Conservation (phyloP, 257 asterid genomes). For the Buddleja alternifolia region DNA sequence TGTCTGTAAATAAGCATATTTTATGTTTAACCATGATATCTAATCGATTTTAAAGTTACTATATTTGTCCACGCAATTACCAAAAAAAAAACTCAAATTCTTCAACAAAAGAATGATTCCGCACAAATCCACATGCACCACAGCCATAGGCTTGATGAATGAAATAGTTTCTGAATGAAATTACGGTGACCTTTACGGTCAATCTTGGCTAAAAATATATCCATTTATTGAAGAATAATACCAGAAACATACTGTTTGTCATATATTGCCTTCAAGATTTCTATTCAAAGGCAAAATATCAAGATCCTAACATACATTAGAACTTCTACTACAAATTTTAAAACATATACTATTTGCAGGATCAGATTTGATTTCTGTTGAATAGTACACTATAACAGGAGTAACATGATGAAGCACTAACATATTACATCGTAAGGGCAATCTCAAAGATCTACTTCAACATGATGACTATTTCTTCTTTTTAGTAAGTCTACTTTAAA, state of each 20-base stretch:
- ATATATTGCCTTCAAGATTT: not conserved
- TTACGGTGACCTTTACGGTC: not conserved
- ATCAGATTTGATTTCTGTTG: not conserved
- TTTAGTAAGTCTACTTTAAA: slow-evolving; percentile 26
- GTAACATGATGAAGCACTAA: slow-evolving; percentile 29
- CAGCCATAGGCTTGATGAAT: not conserved
- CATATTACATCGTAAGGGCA: slow-evolving; percentile 15
- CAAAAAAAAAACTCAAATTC: not conserved
- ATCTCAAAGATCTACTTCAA: slow-evolving; percentile 26
- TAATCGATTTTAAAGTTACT: not conserved
- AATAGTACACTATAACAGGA: not conserved
- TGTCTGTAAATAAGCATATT: not conserved
- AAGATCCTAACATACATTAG: not conserved
- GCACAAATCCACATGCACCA: not conserved
- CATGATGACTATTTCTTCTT: slow-evolving; percentile 6
- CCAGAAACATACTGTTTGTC: not conserved
- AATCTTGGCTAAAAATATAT: not conserved
- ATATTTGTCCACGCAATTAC: too few species aligned
- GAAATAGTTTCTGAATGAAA: not conserved
- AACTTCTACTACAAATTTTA: slow-evolving; percentile 1
- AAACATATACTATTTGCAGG: not conserved
- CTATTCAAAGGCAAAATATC: not conserved
- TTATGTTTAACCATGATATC: not conserved
- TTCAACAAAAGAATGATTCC: not conserved
- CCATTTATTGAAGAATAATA: not conserved